Evolutionary conservation across 306 rosid genomes (phyloP), one percentile per base, ranked within the genome.

Genomic region (Hippophae tibetana): DNA sequence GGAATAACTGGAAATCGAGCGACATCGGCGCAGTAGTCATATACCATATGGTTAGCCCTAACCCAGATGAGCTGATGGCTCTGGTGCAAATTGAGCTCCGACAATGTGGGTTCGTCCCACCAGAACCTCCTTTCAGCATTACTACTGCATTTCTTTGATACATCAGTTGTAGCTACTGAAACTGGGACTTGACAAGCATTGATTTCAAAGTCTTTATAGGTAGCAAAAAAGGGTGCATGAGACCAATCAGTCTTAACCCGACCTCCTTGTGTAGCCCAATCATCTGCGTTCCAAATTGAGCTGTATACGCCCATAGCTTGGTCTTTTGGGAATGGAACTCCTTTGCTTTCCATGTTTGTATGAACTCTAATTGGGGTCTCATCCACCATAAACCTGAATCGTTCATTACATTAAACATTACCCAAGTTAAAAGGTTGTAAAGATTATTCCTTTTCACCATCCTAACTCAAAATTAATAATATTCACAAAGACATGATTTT

Each of bases 211-310:
- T 69, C 82, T 68, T 58, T 86, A 79, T 86, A 93, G 1, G 86
- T 69, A 2, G 84, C 94, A 5, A 84, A 7, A 69, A 93, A 93
- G 0, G 99, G 99, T 7, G 94, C 89, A 26, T 88, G 95, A 60
- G 85, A 78, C 99, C 99, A 92, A 62, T 93, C 97, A 4, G 97
- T 93, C 74, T 93, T 93, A 43, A 93, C 84, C 5, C 89, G 70
- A 9, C 99, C 99, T 1, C 99, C 99, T n/a, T 93, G 97, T 0
- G 99, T 93, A n/a, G 97, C 99, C 99, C 97, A 93, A 53, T 93
- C 97, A 11, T 93, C 99, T 0, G 95, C 99, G 12, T 88, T 93
- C 99, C 97, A 93, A 23, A 93, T 84, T 0, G 99, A 93, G 58
- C 99, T 88, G 72, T 85, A 87, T 1, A 93, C 88, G 0, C 99